A percentile compares a stretch with the other conserved stretches of the same genome.
Evolutionary conservation across 2,329 filamentous ascomycete genomes (phyloP).

Genomic region (Periconia macrospinosa): DNA sequence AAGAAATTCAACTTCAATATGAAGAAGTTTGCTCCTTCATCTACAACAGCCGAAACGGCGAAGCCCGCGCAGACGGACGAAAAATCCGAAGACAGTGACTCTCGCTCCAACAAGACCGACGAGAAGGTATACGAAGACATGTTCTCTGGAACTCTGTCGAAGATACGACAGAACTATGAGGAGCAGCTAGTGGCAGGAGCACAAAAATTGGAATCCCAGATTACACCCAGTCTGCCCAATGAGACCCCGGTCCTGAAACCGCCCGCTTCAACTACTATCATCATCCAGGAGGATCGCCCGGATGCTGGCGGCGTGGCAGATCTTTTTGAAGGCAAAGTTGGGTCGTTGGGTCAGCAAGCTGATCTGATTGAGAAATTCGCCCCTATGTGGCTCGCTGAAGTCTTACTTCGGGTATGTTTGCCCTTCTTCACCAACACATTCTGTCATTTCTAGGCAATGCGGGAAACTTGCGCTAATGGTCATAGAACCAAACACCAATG

Average conservation of each 20-base stretch:
- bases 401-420: constrained; percentile 67
- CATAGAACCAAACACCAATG: constrained; percentile 72
- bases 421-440: not conserved
- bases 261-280: constrained; percentile 63
- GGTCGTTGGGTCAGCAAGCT: constrained; percentile 72
- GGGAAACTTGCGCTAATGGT: constrained; percentile 1
- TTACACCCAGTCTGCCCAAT: constrained; percentile 69
- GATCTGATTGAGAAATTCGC: constrained; percentile 83
- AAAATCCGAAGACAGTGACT: constrained; percentile 66
- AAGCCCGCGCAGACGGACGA: constrained; percentile 77
- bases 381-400: constrained; percentile 89
- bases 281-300: constrained; percentile 67
- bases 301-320: constrained; percentile 72
- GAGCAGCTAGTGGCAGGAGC: constrained; percentile 60
- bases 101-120: constrained; percentile 59
- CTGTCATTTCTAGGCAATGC: not conserved
- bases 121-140: constrained; percentile 76
- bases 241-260: constrained; percentile 78
- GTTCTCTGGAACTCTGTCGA: constrained; percentile 72
- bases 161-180: constrained; percentile 73
- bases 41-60: constrained; percentile 61
- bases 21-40: constrained; percentile 78
- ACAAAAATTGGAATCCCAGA: constrained; percentile 60
- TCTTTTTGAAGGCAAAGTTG: constrained; percentile 87
- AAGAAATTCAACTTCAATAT: constrained; percentile 84